These are phyloP conservation scores for Paecilomyces fulvus DNA, from an alignment of 2,329 filamentous ascomycete species.

Conservation along the genomic window DNA sequence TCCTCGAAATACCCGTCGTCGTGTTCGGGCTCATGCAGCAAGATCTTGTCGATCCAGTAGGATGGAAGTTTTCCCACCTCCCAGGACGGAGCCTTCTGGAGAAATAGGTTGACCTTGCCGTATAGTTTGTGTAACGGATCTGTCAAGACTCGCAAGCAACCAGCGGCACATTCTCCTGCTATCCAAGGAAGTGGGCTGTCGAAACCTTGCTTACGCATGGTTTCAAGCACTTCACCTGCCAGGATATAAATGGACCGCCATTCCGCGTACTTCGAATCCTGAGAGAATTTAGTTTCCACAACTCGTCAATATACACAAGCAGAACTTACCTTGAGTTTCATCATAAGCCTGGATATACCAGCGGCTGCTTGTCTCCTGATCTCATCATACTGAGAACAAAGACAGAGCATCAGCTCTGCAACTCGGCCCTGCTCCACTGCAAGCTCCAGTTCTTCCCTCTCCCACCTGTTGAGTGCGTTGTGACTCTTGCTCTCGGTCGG, in stretches of 20 bases:
- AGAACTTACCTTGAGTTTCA: slow-evolving; percentile 37
- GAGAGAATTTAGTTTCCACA: slow-evolving; percentile 2
- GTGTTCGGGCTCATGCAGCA: slow-evolving; percentile 63
- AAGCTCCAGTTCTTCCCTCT: slow-evolving; percentile 67
- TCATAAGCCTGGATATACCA: slow-evolving; percentile 35
- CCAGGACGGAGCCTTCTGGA: slow-evolving; percentile 73
- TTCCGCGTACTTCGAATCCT: slow-evolving; percentile 64
- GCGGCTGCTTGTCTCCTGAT: slow-evolving; percentile 65
- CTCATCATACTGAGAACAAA: slow-evolving; percentile 65
- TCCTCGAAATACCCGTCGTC: slow-evolving; percentile 68
- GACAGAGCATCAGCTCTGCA: slow-evolving; percentile 60
- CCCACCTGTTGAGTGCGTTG: slow-evolving; percentile 52
- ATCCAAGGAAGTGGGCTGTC: slow-evolving; percentile 59
- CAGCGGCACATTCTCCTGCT: slow-evolving; percentile 65
- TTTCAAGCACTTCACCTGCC: slow-evolving; percentile 71
- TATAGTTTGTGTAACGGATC: slow-evolving; percentile 78
- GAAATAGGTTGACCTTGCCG: slow-evolving; percentile 74
- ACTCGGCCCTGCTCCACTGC: slow-evolving; percentile 70
- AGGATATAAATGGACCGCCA: slow-evolving; percentile 72
- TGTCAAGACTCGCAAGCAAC: slow-evolving; percentile 59
- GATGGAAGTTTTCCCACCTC: slow-evolving; percentile 47
- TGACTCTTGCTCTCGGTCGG: slow-evolving; percentile 38
- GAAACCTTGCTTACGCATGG: slow-evolving; percentile 49
- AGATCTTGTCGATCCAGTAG: slow-evolving; percentile 59
- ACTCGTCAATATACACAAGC: not conserved